Evolutionary conservation across 371 early-diverging fungal species (phyloP).

Genomic region (Syncephalastrum monosporum): DNA sequence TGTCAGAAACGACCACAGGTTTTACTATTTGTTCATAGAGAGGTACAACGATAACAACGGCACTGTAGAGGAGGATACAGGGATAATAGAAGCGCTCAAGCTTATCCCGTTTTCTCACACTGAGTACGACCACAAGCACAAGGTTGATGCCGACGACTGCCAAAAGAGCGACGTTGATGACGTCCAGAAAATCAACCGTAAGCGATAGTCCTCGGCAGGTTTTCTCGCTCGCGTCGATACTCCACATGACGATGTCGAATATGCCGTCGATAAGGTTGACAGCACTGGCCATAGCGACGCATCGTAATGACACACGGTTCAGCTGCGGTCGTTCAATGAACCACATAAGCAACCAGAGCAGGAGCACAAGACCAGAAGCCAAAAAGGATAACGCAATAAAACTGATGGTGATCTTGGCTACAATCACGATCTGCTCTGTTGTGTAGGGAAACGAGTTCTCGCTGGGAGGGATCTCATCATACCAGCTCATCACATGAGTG

Average conservation of each 20-base stretch:
- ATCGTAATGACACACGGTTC: constrained; percentile 32
- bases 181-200: constrained; percentile 14
- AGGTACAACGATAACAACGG: constrained; percentile 13
- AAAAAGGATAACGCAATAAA: not conserved
- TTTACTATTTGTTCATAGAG: constrained; percentile 6
- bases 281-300: constrained; percentile 21
- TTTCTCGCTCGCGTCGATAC: not conserved
- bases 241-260: constrained; percentile 8
- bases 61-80: constrained; percentile 11
- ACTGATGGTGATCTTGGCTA: too few species aligned
- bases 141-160: constrained; percentile 31
- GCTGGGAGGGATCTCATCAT: too few species aligned
- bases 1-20: not conserved
- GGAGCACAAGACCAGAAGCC: not conserved
- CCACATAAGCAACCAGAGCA: not conserved
- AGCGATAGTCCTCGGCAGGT: constrained; percentile 17
- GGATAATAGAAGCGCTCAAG: constrained; percentile 19
- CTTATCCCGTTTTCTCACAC: constrained; percentile 12
- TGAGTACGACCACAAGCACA: constrained; percentile 29
- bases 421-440: too few species aligned
- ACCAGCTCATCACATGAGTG: too few species aligned
- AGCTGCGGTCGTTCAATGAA: constrained; percentile 3
- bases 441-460: too few species aligned
- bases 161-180: constrained; percentile 15
- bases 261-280: constrained; percentile 13